Conservation (phyloP, 1,284 basidiomycete genomes). For the Irpex sp. region DNA sequence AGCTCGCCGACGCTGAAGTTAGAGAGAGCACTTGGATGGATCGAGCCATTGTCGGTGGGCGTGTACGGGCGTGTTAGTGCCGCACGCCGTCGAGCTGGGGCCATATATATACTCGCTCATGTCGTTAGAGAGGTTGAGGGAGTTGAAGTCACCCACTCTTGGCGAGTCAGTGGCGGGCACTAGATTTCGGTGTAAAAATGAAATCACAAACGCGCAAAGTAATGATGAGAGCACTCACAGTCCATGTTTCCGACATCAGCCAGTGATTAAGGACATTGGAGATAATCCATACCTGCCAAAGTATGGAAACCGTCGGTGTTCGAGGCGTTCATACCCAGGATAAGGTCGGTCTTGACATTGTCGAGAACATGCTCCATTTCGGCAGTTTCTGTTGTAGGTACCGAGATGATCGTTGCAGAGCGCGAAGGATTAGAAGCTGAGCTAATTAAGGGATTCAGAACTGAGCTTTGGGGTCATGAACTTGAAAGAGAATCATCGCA, state of each 20-base stretch:
- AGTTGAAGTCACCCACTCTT: slow-evolving; percentile 51
- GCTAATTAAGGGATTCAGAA: neutral
- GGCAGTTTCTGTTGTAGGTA: slow-evolving; percentile 40
- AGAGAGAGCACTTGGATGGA: slow-evolving; percentile 70
- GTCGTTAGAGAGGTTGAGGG: slow-evolving; percentile 52
- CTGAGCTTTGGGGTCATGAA: no score
- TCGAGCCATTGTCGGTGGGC: slow-evolving; percentile 51
- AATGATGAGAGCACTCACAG: slow-evolving; percentile 31
- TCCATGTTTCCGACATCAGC: slow-evolving; percentile 37
- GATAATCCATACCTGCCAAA: slow-evolving; percentile 50
- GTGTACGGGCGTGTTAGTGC: slow-evolving; percentile 60
- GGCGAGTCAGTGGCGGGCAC: slow-evolving; percentile 50
- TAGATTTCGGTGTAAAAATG: slow-evolving; percentile 15
- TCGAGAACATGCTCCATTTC: slow-evolving; percentile 49
- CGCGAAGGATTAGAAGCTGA: slow-evolving; percentile 17
- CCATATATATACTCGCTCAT: slow-evolving; percentile 67
- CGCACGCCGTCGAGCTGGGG: slow-evolving; percentile 40
- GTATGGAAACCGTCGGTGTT: slow-evolving; percentile 51
- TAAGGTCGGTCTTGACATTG: slow-evolving; percentile 40
- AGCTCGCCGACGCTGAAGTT: slow-evolving; percentile 64
- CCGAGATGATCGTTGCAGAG: slow-evolving; percentile 9
- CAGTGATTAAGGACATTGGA: slow-evolving; percentile 47
- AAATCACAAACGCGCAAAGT: slow-evolving; percentile 14
- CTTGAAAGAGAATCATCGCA: no score
- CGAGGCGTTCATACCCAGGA: slow-evolving; percentile 42